Conservation (phyloP, 164 flowering plant genomes). For the Amborella trichopoda region DNA sequence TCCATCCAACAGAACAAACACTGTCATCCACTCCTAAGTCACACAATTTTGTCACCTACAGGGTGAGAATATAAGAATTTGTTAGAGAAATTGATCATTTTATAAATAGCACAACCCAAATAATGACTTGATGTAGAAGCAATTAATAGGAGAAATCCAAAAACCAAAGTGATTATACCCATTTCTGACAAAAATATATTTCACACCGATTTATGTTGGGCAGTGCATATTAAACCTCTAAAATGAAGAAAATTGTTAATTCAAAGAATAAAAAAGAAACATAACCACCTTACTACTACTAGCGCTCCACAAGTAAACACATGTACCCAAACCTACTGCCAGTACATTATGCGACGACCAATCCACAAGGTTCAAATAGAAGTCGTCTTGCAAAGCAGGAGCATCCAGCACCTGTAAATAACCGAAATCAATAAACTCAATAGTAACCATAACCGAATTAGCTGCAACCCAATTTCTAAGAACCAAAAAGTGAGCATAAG, state of each 20-base stretch:
- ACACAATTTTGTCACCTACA: conserved; percentile 85
- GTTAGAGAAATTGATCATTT: neutral
- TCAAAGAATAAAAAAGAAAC: neutral
- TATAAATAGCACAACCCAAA: neutral
- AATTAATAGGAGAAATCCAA: neutral
- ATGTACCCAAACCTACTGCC: conserved; percentile 89
- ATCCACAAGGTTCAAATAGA: conserved; percentile 87
- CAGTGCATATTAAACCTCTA: too few species aligned
- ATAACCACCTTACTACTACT: conserved; percentile 79
- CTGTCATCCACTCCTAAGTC: conserved; percentile 83
- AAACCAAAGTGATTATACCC: neutral
- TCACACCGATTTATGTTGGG: too few species aligned
- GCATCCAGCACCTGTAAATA: conserved; percentile 77
- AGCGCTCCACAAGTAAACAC: conserved; percentile 98
- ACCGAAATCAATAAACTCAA: neutral
- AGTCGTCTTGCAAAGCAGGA: conserved; percentile 95
- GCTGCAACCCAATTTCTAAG: conserved; percentile 3
- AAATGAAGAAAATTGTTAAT: too few species aligned
- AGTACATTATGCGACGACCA: conserved; percentile 94
- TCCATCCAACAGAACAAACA: conserved; percentile 96
- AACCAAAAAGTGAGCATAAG: conserved; percentile 4
- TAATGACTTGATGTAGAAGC: neutral
- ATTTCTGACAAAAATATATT: neutral
- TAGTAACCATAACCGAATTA: too few species aligned
- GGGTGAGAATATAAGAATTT: neutral